phyloP scores from a whole-genome alignment of 2,329 filamentous ascomycete genomes.

The Arthrinium phaeospermum region DNA sequence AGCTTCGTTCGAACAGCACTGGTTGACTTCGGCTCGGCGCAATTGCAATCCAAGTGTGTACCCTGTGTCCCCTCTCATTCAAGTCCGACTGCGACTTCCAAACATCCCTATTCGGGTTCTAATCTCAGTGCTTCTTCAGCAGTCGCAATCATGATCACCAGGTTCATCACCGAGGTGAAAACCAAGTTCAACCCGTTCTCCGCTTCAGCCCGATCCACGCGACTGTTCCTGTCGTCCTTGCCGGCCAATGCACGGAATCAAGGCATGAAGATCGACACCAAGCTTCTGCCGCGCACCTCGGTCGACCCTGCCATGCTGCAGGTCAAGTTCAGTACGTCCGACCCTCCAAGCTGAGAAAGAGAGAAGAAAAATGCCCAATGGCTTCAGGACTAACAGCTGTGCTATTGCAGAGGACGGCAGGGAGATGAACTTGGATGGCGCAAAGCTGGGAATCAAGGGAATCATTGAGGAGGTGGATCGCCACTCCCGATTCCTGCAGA shows the following conservation, averaged over 20 bases:
- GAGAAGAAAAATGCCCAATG: neutral
- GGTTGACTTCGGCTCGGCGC: neutral
- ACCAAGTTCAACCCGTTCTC: constrained; percentile 95
- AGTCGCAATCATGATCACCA: constrained; percentile 71
- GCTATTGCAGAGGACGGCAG: constrained; percentile 80
- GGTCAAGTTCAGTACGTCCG: constrained; percentile 81
- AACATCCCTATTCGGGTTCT: neutral
- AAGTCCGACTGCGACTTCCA: neutral
- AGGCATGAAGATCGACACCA: constrained; percentile 79
- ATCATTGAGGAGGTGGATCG: constrained; percentile 88
- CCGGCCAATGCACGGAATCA: constrained; percentile 76
- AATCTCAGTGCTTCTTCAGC: neutral
- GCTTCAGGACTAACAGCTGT: constrained; percentile 30
- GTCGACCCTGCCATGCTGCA: constrained; percentile 71
- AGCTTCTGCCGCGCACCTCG: constrained; percentile 73
- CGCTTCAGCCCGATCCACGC: constrained; percentile 76
- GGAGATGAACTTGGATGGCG: constrained; percentile 81
- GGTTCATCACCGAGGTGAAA: constrained; percentile 85
- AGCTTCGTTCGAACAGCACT: neutral
- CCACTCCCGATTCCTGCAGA: constrained; percentile 81
- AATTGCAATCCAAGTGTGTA: neutral
- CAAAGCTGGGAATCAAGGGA: constrained; percentile 82
- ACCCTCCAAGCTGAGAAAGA: constrained; percentile 20
- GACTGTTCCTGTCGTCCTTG: constrained; percentile 85
- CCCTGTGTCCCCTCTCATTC: neutral